Evolutionary conservation across 2,329 filamentous ascomycete species (phyloP).

Genomic region (Aspergillus latus): DNA sequence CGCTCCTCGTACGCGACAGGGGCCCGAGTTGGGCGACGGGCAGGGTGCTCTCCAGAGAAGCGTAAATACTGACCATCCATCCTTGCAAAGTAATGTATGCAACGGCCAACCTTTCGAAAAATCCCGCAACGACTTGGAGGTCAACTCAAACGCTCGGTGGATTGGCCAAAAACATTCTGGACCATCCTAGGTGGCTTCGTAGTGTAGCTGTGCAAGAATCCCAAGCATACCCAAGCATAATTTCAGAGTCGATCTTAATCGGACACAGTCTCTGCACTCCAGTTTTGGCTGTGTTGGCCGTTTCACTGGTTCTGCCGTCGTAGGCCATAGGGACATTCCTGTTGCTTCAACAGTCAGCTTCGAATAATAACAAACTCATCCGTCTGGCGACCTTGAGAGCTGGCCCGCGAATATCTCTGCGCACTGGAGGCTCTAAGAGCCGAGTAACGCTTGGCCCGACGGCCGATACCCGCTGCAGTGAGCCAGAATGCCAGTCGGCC

Average conservation of each 20-base stretch:
- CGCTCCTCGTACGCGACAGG: no score
- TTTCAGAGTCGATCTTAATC: no score
- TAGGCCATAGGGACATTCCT: constrained; percentile 50
- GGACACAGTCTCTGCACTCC: no score
- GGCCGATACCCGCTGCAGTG: constrained; percentile 36
- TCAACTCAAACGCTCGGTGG: constrained; percentile 16
- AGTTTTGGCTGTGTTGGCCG: constrained; percentile 24
- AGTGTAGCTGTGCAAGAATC: constrained; percentile 45
- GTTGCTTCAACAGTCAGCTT: constrained; percentile 46
- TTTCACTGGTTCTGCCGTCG: constrained; percentile 40
- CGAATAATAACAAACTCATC: constrained; percentile 53
- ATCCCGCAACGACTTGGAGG: no score
- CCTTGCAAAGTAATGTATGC: no score
- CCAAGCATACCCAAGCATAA: no score
- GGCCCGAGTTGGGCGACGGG: no score
- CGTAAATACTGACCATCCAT: no score
- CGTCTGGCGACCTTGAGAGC: constrained; percentile 53
- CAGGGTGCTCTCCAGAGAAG: no score
- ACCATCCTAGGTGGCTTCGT: constrained; percentile 39
- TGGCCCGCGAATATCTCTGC: constrained; percentile 55
- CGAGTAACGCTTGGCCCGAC: constrained; percentile 42
- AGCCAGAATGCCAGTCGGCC: constrained; percentile 53
- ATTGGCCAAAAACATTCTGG: constrained; percentile 38
- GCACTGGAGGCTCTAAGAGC: constrained; percentile 49
- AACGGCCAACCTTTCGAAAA: no score